Evolutionary conservation across 1,284 basidiomycete species (phyloP).

Genomic region (Phlebopus sp.): DNA sequence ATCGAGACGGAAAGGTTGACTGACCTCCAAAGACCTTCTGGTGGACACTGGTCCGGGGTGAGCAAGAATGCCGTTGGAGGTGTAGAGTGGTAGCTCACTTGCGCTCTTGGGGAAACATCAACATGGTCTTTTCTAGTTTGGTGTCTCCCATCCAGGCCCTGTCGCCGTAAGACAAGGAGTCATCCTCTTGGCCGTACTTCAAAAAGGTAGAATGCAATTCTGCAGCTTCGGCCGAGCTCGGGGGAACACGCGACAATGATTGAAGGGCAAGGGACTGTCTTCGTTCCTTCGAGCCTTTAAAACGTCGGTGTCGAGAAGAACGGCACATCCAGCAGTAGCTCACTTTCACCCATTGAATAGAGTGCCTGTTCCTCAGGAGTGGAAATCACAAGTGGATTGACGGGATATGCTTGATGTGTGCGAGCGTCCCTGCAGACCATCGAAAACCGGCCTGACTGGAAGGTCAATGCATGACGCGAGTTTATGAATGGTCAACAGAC

Average conservation of each 20-base stretch:
- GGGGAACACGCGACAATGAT: conserved; percentile 70
- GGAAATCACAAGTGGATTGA: conserved; percentile 63
- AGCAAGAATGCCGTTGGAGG: not conserved
- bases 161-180: conserved; percentile 33
- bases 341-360: conserved; percentile 68
- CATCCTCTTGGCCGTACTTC: conserved; percentile 46
- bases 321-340: conserved; percentile 13
- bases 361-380: conserved; percentile 64
- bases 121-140: conserved; percentile 60
- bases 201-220: conserved; percentile 70
- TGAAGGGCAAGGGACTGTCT: conserved; percentile 51
- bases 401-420: conserved; percentile 60
- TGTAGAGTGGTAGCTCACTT: conserved; percentile 48
- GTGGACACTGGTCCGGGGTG: conserved; percentile 52
- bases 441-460: conserved; percentile 58
- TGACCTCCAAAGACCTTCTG: conserved; percentile 77
- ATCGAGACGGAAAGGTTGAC: not conserved
- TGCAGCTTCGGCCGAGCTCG: conserved; percentile 63
- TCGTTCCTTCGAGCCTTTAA: conserved; percentile 46
- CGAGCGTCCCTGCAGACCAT: conserved; percentile 80
- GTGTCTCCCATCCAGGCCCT: conserved; percentile 69
- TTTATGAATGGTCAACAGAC: conserved; percentile 35
- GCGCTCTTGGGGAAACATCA: conserved; percentile 86
- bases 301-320: not conserved
- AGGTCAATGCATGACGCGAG: not conserved